Percentiles rank a stretch among this genome's conserved stretches.
Evolutionary conservation across 179 eudicot species (phyloP).

Genomic region (Vitellaria paradoxa): DNA sequence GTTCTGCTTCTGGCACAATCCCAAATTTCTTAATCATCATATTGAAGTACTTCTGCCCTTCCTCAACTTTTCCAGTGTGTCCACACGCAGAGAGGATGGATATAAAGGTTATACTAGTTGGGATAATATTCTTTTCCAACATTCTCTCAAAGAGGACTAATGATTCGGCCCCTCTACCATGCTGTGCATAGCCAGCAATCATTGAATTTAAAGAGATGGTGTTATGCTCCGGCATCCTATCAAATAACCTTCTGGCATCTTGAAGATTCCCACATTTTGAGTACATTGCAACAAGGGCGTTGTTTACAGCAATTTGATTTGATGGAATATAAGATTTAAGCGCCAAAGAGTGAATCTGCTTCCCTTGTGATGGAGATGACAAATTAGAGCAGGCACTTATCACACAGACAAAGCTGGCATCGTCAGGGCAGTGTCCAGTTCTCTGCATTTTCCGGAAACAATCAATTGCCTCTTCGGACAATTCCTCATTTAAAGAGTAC

Average conservation of each 20-base stretch:
- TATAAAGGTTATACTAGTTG: constrained; percentile 62
- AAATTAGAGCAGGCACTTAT: constrained; percentile 69
- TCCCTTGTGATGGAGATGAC: constrained; percentile 76
- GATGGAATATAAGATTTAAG: constrained; percentile 69
- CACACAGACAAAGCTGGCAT: constrained; percentile 79
- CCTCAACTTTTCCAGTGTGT: constrained; percentile 72
- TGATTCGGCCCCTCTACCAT: constrained; percentile 60
- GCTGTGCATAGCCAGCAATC: constrained; percentile 84
- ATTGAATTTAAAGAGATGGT: constrained; percentile 64
- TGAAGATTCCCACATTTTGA: constrained; percentile 77
- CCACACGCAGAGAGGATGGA: constrained; percentile 82
- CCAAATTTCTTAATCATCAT: constrained; percentile 52
- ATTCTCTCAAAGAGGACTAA: constrained; percentile 56
- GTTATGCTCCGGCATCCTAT: constrained; percentile 76
- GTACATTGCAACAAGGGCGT: constrained; percentile 77
- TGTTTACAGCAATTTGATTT: constrained; percentile 65
- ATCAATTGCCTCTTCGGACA: constrained; percentile 55
- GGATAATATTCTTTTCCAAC: constrained; percentile 47
- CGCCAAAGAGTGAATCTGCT: constrained; percentile 67
- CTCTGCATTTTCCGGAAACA: constrained; percentile 63
- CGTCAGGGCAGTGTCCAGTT: constrained; percentile 66
- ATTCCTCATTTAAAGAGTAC: constrained; percentile 59
- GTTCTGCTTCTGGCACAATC: constrained; percentile 66
- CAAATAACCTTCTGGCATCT: constrained; percentile 74
- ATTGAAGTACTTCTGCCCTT: constrained; percentile 58